Evolutionary conservation across 2,329 filamentous ascomycete species (phyloP), one percentile per base, ranked within the genome.

Genomic region (Verticillium tricorpus): DNA sequence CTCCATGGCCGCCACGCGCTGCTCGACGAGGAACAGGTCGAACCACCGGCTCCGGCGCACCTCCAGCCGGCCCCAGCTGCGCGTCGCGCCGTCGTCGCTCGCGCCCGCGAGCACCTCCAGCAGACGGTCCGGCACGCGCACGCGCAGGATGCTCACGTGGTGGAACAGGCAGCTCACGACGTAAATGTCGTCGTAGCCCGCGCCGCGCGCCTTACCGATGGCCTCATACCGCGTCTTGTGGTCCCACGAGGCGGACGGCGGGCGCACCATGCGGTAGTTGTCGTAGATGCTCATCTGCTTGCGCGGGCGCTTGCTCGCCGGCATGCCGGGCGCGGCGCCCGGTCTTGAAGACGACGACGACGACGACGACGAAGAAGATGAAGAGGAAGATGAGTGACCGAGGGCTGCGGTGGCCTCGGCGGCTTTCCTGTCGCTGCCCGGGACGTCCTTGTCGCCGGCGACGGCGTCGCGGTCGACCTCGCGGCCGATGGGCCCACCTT

Each of bases 121-220:
- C 56, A 88, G 70, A 28, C 76, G 74, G 32, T 75, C 73, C 1
- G 86, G 85, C 19, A 89, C 84, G n/a, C 85, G 79, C 31, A 87
- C 80, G 28, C 86, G 75, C 62, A 89, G 68, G 57, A 89, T 71
- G 31, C 79, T 83, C 14, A 89, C 65, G 67, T 89, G 86, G 67
- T 89, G 86, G 69, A 87, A 87, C 34, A 89, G 71, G 5, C 79
- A 80, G 71, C 84, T 87, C 50, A 89, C 70, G 50, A 89, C 76
- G 65, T 87, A 89, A 2, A 89, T 75, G 66, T 89, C 86, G 65
- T 89, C 86, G 67, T 82, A 82, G 37, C 76, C 76, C 2, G 72
- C 76, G 2, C 80, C 81, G 1, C 67, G 67, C 12, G 72, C 70
- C 64, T 80, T 82, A 5, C 86, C 86, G 62, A 89, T 84, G 25